These are phyloP conservation scores for Fusarium solani-melongenae DNA, from an alignment of 2,329 filamentous ascomycete species.

Conservation along the genomic window DNA sequence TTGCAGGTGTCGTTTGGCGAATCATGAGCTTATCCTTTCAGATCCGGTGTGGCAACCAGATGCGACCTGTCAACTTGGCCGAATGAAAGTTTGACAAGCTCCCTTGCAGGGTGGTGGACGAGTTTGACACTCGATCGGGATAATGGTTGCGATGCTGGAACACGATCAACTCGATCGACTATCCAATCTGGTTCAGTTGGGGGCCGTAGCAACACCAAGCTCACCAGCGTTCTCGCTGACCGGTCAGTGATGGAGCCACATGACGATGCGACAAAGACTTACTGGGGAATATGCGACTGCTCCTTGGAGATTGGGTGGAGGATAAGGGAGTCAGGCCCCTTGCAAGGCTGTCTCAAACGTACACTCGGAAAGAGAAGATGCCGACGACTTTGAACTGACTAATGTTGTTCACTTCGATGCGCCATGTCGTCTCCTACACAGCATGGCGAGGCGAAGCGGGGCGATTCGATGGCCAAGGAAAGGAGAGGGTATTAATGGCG, in stretches of 20 bases:
- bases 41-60: constrained; percentile 10
- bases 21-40: constrained; percentile 8
- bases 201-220: not conserved
- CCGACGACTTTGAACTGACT: not conserved
- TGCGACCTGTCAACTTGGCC: constrained; percentile 21
- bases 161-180: not conserved
- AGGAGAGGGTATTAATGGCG: not conserved
- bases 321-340: not conserved
- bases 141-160: not conserved
- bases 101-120: constrained; percentile 20
- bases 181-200: not conserved
- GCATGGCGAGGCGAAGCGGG: not conserved
- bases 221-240: not conserved
- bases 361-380: not conserved
- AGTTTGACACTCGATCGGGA: not conserved
- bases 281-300: not conserved
- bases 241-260: not conserved
- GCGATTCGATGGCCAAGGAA: not conserved
- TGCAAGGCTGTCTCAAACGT: not conserved
- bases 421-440: not conserved
- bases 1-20: constrained; percentile 2
- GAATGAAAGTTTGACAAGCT: constrained; percentile 24
- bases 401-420: not conserved
- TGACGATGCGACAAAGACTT: not conserved
- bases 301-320: not conserved